phyloP scores from a whole-genome alignment of 495 filamentous ascomycete species.

The Trichocladium uniseriatum region DNA sequence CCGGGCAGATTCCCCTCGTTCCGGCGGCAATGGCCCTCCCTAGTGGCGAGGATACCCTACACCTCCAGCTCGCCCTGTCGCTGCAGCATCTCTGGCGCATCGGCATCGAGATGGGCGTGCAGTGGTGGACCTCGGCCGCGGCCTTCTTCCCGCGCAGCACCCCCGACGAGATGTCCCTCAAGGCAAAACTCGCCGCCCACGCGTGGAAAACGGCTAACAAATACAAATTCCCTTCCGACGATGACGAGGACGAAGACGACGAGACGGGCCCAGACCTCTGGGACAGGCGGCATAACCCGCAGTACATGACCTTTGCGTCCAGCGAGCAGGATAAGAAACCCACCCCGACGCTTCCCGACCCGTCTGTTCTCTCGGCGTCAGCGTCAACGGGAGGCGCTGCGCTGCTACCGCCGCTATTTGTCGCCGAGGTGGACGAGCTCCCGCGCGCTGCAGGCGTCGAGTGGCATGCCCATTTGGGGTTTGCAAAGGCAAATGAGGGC shows the following conservation, averaged over 20 bases:
- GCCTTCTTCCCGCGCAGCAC: slow-evolving; percentile 49
- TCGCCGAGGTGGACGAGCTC: slow-evolving; percentile 46
- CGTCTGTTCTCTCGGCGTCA: neutral
- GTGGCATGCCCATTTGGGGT: slow-evolving; percentile 27
- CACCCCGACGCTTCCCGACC: neutral
- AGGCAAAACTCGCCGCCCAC: slow-evolving; percentile 13
- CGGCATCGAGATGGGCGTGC: slow-evolving; percentile 58
- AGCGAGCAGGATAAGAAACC: slow-evolving; percentile 2
- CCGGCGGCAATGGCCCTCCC: slow-evolving; percentile 68
- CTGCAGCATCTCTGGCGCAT: slow-evolving; percentile 90
- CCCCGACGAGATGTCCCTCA: slow-evolving; percentile 1
- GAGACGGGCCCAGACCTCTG: slow-evolving; percentile 56
- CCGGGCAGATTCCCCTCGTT: slow-evolving; percentile 85
- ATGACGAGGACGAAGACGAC: slow-evolving; percentile 21
- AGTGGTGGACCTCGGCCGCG: slow-evolving; percentile 63
- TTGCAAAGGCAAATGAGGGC: slow-evolving; percentile 6
- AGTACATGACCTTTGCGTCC: slow-evolving; percentile 24
- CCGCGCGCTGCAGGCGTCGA: slow-evolving; percentile 24
- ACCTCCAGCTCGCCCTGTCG: slow-evolving; percentile 41
- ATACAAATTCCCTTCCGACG: slow-evolving; percentile 10
- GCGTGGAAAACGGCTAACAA: slow-evolving; percentile 34
- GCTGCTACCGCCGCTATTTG: slow-evolving; percentile 54
- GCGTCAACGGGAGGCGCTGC: neutral
- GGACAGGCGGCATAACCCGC: slow-evolving; percentile 54
- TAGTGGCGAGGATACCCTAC: slow-evolving; percentile 1